phyloP scores from a whole-genome alignment of 352 stramenopile species.

The Pythium plurisporium region DNA sequence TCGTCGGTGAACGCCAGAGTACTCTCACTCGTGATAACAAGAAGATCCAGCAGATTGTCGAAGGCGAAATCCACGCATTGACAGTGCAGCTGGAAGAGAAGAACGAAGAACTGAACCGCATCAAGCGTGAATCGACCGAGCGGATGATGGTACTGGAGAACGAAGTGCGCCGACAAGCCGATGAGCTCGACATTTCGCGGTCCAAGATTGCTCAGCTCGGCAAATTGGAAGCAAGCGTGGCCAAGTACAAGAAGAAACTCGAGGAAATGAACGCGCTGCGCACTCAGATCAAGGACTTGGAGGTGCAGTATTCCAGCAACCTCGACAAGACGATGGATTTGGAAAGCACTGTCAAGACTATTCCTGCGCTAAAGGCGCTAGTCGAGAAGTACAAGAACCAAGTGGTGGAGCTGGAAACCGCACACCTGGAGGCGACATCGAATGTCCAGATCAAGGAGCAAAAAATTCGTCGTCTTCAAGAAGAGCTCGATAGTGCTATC shows the following conservation, averaged over 20 bases:
- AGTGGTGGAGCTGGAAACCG: slow-evolving; percentile 81
- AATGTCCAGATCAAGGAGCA: slow-evolving; percentile 79
- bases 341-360: slow-evolving; percentile 84
- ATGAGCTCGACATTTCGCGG: slow-evolving; percentile 84
- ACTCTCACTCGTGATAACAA: slow-evolving; percentile 81
- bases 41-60: slow-evolving; percentile 86
- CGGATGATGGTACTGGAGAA: slow-evolving; percentile 79
- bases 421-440: slow-evolving; percentile 72
- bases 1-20: slow-evolving; percentile 64
- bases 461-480: slow-evolving; percentile 75
- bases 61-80: slow-evolving; percentile 71
- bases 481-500: slow-evolving; percentile 78
- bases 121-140: slow-evolving; percentile 72
- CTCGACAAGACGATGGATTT: slow-evolving; percentile 82
- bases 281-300: slow-evolving; percentile 70
- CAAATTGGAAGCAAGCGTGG: slow-evolving; percentile 74
- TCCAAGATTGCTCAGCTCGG: slow-evolving; percentile 76
- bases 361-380: slow-evolving; percentile 68
- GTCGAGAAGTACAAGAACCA: slow-evolving; percentile 89
- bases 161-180: slow-evolving; percentile 79
- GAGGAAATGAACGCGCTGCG: slow-evolving; percentile 83
- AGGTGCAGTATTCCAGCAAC: slow-evolving; percentile 75
- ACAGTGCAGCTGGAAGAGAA: slow-evolving; percentile 77
- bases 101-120: slow-evolving; percentile 60
- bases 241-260: slow-evolving; percentile 85